Base-by-base conservation (phyloP, 371 early-diverging fungal species). In the Mortierella sp. region DNA sequence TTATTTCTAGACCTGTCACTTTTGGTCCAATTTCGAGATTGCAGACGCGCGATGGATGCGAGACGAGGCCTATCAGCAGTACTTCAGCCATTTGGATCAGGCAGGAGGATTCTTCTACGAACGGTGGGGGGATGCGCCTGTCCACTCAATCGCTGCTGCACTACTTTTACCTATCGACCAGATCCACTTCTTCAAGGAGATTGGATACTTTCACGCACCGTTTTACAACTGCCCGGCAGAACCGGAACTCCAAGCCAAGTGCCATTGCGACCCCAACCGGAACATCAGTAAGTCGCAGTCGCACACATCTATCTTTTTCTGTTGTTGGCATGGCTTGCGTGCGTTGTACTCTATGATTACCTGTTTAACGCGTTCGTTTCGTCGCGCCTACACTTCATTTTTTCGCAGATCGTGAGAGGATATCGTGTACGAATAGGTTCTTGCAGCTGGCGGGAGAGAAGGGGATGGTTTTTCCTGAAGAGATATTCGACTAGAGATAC, bases 11-110 rank as follows among this genome's bases (percentile, higher is more conserved):
- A 35, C 29, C 27, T 97, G 98, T 82, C 98, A 98, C 81, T 99
- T 98, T 81, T 98, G 99, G 99, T 95, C 96, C 54, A 99, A 98
- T 82, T 99, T 99, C 91, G 99, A 99, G 88, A 97, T 99, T 75
- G 99, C 91, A n/a, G 92, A 93, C 82, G 90, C 99, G 80, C 91
- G 94, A 29, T 95, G 97, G 84, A 94, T 95, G 82, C 90, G 97
- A 79, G 88, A 92, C 27, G 84, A 89, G 12, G 91, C 88, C 51
- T 99, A 98, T 82, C 77, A 87, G 27, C 87, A 89, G 14, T 97
- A 91, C 80, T 99, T 99, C 87, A 91, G 96, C 27, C 94, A 92
- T 78, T 87, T 99, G 41, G 99, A 99, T 80, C 88, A 87, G 60
- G 88, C 91, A 21, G 98, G 98, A 16, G 98, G 98, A 1, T 99